Evolutionary conservation across 352 stramenopile genomes (phyloP).

Genomic region (Phytophthora fragariaefolia): DNA sequence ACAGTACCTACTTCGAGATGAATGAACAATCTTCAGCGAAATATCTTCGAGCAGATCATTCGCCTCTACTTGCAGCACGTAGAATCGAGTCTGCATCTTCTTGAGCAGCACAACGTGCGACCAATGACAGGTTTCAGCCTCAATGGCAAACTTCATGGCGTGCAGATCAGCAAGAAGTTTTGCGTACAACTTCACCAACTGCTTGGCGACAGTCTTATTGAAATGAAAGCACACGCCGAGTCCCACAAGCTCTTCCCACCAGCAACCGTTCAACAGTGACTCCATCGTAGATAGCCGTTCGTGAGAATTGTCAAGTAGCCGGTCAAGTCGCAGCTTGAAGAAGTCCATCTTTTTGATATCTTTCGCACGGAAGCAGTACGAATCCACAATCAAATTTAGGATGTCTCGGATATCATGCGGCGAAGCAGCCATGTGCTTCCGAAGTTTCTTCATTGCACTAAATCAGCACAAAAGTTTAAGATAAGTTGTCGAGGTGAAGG

Average conservation of each 20-base stretch:
- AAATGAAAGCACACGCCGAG: constrained; percentile 60
- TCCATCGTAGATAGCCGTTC: constrained; percentile 60
- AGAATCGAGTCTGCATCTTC: constrained; percentile 69
- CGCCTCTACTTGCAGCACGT: constrained; percentile 67
- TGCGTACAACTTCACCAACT: constrained; percentile 71
- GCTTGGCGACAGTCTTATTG: constrained; percentile 76
- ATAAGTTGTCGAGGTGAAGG: constrained; percentile 14
- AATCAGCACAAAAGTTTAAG: not conserved
- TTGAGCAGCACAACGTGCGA: constrained; percentile 69
- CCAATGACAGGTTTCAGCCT: constrained; percentile 65
- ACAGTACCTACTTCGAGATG: constrained; percentile 32
- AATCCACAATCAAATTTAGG: constrained; percentile 81
- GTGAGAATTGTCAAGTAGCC: constrained; percentile 48
- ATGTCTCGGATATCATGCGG: constrained; percentile 73
- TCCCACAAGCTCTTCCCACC: constrained; percentile 81
- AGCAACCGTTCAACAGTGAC: constrained; percentile 59
- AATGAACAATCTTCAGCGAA: constrained; percentile 41
- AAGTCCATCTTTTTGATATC: constrained; percentile 86
- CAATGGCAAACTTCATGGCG: constrained; percentile 79
- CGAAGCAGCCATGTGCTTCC: constrained; percentile 51
- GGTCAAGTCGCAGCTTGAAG: constrained; percentile 66
- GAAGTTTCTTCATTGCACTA: constrained; percentile 62
- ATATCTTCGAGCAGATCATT: constrained; percentile 80
- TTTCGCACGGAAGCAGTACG: constrained; percentile 79
- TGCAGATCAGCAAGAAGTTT: constrained; percentile 63